Conservation (phyloP, 768 basidiomycete species). For the Macrolepiota fuliginosa region DNA sequence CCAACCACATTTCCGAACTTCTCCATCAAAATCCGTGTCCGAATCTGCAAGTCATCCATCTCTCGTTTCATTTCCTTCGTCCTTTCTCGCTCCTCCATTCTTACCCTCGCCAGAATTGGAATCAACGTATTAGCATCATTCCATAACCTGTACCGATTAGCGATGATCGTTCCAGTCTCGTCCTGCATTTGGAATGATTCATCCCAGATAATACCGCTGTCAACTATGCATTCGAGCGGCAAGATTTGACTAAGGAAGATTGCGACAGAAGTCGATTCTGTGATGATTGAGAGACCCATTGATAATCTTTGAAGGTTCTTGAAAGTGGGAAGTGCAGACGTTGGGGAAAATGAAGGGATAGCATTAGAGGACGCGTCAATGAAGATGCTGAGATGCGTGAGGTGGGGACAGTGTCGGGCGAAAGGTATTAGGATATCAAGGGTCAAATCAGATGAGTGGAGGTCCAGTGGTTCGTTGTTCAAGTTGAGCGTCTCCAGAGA, state of each 20-base stretch:
- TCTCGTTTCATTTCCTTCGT: conserved; percentile 4
- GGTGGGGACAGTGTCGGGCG: conserved; percentile 29
- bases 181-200: not conserved
- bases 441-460: conserved; percentile 24
- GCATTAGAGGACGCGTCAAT: conserved; percentile 23
- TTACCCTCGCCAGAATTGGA: conserved; percentile 1
- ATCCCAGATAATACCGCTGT: conserved; percentile 6
- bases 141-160: not conserved
- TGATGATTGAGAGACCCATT: conserved; percentile 11
- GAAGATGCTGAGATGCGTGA: conserved; percentile 31
- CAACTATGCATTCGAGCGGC: not conserved
- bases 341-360: not conserved
- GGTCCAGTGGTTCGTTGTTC: conserved; percentile 35
- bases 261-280: not conserved
- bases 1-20: not conserved
- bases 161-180: not conserved
- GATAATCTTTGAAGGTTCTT: conserved; percentile 2
- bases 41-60: not conserved
- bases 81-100: conserved; percentile 7
- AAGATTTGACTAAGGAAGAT: conserved; percentile 9
- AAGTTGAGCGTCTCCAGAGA: conserved; percentile 35
- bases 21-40: not conserved
- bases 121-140: not conserved
- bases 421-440: conserved; percentile 32
- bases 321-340: conserved; percentile 6